Conservation (phyloP, 2,329 filamentous ascomycete species). For the Ophiostoma sp. region DNA sequence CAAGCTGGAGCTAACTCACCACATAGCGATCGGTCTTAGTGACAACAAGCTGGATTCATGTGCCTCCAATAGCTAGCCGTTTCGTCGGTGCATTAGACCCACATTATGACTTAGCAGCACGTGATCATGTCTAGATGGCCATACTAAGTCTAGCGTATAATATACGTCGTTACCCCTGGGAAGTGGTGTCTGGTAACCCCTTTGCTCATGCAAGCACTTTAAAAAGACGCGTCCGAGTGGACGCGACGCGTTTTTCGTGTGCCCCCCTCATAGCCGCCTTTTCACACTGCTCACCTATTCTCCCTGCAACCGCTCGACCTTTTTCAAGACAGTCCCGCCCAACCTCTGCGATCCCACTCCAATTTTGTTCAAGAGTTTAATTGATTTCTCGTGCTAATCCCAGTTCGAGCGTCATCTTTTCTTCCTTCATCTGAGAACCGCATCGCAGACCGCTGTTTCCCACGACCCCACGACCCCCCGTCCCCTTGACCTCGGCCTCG, state of each 20-base stretch:
- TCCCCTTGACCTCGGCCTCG: neutral
- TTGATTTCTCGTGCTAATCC: conserved; percentile 9
- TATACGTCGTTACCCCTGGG: conserved; percentile 9
- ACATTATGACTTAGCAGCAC: neutral
- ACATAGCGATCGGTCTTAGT: conserved; percentile 15
- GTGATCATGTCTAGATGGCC: neutral
- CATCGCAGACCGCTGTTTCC: conserved; percentile 10
- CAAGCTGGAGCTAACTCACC: conserved; percentile 16
- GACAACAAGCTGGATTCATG: conserved; percentile 11
- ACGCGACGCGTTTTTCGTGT: conserved; percentile 28
- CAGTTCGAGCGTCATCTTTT: neutral
- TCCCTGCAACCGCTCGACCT: neutral
- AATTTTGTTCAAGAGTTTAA: neutral
- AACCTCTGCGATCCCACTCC: neutral
- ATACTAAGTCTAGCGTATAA: conserved; percentile 12
- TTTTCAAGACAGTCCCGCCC: neutral
- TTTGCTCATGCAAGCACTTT: conserved; percentile 28
- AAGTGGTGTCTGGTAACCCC: conserved; percentile 2
- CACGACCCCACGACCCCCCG: conserved; percentile 7
- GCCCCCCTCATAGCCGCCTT: conserved; percentile 19
- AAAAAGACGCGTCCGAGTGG: conserved; percentile 16
- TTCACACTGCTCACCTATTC: neutral
- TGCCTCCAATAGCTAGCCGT: conserved; percentile 17
- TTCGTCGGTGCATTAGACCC: conserved; percentile 17
- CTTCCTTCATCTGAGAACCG: neutral